phyloP scores from a whole-genome alignment of 78 protist genomes.

The Capsaspora owczarzaki region DNA sequence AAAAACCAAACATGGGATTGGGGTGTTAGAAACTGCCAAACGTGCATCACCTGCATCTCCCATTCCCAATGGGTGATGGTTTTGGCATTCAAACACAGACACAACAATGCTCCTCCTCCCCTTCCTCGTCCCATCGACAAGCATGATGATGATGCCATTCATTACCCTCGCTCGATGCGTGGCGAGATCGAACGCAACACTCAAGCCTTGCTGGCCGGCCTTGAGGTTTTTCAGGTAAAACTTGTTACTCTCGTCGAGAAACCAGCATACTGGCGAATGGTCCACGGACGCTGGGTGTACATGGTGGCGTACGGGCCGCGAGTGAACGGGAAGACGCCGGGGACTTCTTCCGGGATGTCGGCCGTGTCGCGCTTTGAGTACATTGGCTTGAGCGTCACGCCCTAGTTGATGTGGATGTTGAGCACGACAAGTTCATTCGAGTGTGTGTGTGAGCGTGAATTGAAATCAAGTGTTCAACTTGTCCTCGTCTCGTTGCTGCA shows the following conservation, averaged over 20 bases:
- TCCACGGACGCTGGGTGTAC: slow-evolving; percentile 93
- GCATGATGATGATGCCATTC: too few species aligned
- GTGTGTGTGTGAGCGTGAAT: not conserved
- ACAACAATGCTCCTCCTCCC: too few species aligned
- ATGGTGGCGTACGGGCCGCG: slow-evolving; percentile 95
- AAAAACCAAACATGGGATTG: not conserved
- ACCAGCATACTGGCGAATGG: slow-evolving; percentile 83
- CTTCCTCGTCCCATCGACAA: too few species aligned
- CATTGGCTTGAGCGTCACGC: slow-evolving; percentile 16
- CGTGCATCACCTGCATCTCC: too few species aligned
- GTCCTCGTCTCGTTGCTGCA: not conserved
- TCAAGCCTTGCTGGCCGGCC: slow-evolving; percentile 89
- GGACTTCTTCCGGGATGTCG: slow-evolving; percentile 21
- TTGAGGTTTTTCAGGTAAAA: slow-evolving; percentile 77
- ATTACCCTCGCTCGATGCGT: slow-evolving; percentile 87
- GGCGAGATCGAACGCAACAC: slow-evolving; percentile 96
- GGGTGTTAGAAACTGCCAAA: too few species aligned
- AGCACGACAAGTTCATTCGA: not conserved
- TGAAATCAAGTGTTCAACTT: not conserved
- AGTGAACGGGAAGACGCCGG: slow-evolving; percentile 88
- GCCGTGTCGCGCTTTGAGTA: slow-evolving; percentile 20
- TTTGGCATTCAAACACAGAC: too few species aligned
- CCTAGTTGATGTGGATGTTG: too few species aligned
- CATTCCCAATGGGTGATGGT: too few species aligned
- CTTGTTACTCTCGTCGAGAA: slow-evolving; percentile 89